A percentile compares a stretch with the other conserved stretches of the same genome.
Evolutionary conservation across 495 filamentous ascomycete genomes (phyloP).

Genomic region (Neurospora pannonica): DNA sequence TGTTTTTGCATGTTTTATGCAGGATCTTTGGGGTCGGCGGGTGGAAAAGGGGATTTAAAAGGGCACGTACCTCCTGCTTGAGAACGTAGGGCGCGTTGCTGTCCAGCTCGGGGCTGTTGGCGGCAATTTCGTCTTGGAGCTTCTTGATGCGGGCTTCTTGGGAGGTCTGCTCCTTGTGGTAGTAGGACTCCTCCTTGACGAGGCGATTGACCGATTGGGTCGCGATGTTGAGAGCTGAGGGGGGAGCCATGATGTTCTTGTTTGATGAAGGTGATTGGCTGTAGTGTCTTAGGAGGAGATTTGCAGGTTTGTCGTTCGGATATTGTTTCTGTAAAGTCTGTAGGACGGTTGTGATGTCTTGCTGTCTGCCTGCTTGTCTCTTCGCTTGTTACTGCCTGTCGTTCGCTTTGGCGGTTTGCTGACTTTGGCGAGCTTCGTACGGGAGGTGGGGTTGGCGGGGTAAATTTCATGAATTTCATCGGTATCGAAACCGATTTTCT

Average conservation of each 20-base stretch:
- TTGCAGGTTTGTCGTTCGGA: not conserved
- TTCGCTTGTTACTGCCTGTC: not conserved
- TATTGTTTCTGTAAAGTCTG: not conserved
- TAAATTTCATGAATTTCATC: conserved; percentile 6
- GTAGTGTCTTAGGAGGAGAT: not conserved
- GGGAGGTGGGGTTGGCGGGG: conserved; percentile 24
- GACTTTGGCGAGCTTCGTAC: conserved; percentile 2
- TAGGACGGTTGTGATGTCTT: not conserved
- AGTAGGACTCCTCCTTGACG: conserved; percentile 83
- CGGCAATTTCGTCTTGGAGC: conserved; percentile 43
- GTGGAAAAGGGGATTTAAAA: too few species aligned
- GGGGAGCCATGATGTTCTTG: conserved; percentile 18
- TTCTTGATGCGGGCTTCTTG: conserved; percentile 65
- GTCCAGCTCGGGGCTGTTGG: conserved; percentile 37
- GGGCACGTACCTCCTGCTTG: conserved; percentile 66
- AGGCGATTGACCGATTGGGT: conserved; percentile 54
- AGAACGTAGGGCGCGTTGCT: conserved; percentile 61
- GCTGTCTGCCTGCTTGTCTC: not conserved
- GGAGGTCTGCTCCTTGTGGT: conserved; percentile 69
- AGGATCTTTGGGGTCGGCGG: not conserved
- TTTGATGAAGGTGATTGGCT: not conserved
- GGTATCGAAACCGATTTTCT: not conserved
- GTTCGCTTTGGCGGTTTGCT: conserved; percentile 5
- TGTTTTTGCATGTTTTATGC: conserved; percentile 1
- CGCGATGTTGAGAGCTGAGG: conserved; percentile 22